A percentile compares a stretch with the other conserved stretches of the same genome.
Conservation (phyloP, 2,329 filamentous ascomycete genomes). For the Botrytis medusae region DNA sequence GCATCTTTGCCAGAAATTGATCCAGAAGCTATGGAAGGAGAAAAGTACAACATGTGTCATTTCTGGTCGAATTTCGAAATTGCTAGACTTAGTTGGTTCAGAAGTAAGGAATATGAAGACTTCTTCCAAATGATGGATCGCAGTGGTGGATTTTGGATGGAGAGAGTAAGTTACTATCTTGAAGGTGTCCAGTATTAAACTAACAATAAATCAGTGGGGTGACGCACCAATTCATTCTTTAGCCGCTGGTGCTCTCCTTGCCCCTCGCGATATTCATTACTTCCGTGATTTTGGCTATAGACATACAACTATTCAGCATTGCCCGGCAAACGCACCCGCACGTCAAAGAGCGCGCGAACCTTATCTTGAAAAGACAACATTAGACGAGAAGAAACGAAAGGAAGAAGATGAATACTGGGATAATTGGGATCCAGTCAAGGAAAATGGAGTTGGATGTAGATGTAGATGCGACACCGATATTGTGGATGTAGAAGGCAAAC, state of each 20-base stretch:
- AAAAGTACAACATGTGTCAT: conserved; percentile 99
- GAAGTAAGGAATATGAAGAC: conserved; percentile 94
- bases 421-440: conserved; percentile 78
- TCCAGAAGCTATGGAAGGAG: conserved; percentile 91
- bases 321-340: conserved; percentile 89
- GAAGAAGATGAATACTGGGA: conserved; percentile 98
- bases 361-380: conserved; percentile 77
- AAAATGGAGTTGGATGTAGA: conserved; percentile 95
- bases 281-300: conserved; percentile 98
- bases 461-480: conserved; percentile 98
- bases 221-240: conserved; percentile 98
- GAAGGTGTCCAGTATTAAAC: conserved; percentile 15
- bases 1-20: conserved; percentile 78
- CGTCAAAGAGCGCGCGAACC: conserved; percentile 79
- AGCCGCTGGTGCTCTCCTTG: conserved; percentile 83
- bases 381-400: conserved; percentile 76
- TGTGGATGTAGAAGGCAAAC: conserved; percentile 95
- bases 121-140: conserved; percentile 99
- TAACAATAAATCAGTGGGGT: conserved; percentile 69
- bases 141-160: conserved; percentile 98
- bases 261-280: conserved; percentile 86
- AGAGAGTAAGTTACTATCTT: conserved; percentile 64
- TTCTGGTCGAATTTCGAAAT: conserved; percentile 99
- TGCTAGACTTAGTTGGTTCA: conserved; percentile 89
- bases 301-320: conserved; percentile 98